Conservation (phyloP, 306 rosid genomes). For the Luffa aegyptiaca region DNA sequence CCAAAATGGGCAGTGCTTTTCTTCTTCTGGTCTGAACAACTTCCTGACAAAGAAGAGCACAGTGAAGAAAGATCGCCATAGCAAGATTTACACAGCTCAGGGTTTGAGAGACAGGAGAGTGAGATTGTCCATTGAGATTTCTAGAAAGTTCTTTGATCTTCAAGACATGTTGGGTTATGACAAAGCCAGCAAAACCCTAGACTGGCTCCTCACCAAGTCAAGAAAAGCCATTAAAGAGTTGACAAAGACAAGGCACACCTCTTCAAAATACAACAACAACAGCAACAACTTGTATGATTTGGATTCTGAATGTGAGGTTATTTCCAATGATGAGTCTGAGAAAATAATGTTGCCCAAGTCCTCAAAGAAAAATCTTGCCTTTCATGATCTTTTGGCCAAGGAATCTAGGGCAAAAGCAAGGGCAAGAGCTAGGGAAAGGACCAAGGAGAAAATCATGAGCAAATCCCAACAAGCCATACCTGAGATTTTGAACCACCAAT, state of each 20-base stretch:
- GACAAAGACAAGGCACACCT: slow-evolving; percentile 16
- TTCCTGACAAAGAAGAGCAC: slow-evolving; percentile 17
- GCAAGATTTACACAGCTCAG: slow-evolving; percentile 90
- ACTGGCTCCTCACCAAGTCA: slow-evolving; percentile 82
- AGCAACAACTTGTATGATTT: slow-evolving; percentile 15
- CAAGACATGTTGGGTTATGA: slow-evolving; percentile 95
- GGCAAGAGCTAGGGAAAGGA: slow-evolving; percentile 81
- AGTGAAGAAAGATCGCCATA: slow-evolving; percentile 66
- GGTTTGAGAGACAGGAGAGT: slow-evolving; percentile 87
- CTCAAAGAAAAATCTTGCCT: slow-evolving; percentile 2
- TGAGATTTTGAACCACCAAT: background rate
- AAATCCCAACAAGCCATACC: background rate
- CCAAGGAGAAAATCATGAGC: slow-evolving; percentile 38
- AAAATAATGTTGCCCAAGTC: slow-evolving; percentile 10
- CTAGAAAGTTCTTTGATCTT: slow-evolving; percentile 90
- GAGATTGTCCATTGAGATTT: slow-evolving; percentile 67
- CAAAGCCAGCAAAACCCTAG: slow-evolving; percentile 87
- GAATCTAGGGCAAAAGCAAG: slow-evolving; percentile 74
- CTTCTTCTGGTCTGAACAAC: background rate
- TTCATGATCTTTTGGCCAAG: slow-evolving; percentile 23
- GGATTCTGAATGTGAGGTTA: slow-evolving; percentile 28
- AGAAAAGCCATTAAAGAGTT: slow-evolving; percentile 57
- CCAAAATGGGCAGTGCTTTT: background rate
- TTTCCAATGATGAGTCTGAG: slow-evolving; percentile 11
- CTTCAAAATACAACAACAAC: background rate